Base-by-base conservation (phyloP, 169 alveolate species). In the Cryptosporidium baileyi region DNA sequence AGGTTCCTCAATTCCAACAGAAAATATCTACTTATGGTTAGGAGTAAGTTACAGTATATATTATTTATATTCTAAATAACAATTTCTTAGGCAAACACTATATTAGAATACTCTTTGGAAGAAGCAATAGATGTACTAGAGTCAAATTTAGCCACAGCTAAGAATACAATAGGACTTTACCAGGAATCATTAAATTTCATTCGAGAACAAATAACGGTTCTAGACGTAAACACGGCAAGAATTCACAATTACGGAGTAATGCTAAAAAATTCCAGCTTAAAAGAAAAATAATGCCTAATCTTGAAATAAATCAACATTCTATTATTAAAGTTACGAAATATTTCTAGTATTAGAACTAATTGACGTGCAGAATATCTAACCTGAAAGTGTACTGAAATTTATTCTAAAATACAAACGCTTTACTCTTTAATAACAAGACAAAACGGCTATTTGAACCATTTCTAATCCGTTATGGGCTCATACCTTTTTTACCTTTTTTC, bases 211-310 rank as follows among this genome's bases (percentile, higher is more conserved):
- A 91, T 92, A 60, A 92, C 96, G 22, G 90, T 90, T 45, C 90
- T 96, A 15, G 97, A 94, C 67, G 95, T 94, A 67, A 94, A 93
- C 81, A 93, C 93, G n/a, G 95, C 97, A 49, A 91, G 97, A 43
- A 89, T 94, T 51, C 97, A 94, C 90, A 94, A 94, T 59, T 93
- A 67, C 67, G 89, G 94, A 26, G 96, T 93, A 52, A 90, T 88
- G 92, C 89, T 90, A 89, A 82, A 81, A 67, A 60, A 89, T 17
- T 40, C 88, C 59, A 62, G 80, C 80, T 49, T 82, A 62, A 82
- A 89, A 80, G 28, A 13, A 26, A 30, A 22, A 30, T 26, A 5
- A 36, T 15, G 26, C 11, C 8, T 13, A 34, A 17, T 40, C 17
- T 28, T 9, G 17, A 11, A 28, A 60, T 26, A 36, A 24, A 61